Evolutionary conservation across 805 yeast genomes (phyloP), one percentile per base, ranked within the genome.

Genomic region (Ogataea degrootiae): DNA sequence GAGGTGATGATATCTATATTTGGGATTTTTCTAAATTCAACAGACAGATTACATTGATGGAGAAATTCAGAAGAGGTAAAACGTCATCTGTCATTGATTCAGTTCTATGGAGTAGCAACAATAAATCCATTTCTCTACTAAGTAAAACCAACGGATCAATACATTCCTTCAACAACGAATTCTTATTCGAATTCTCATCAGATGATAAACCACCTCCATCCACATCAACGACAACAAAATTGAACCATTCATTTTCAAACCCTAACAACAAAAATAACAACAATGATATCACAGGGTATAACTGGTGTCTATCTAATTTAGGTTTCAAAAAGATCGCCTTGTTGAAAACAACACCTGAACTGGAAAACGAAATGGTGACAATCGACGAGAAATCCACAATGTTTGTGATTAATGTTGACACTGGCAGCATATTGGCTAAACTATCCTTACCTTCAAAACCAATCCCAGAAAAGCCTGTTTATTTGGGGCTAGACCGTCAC

Each of bases 1-100:
- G 86, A 44, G 90, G 91, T 2, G 88, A 85, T 59, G 75, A 70
- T 43, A 66, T 84, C 5, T 81, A 72, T 55, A 67, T 81, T 52
- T 84, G 88, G 85, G 90, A 84, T 56, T 70, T 76, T 46, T 69
- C 82, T 40, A 71, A 72, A 46, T 66, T 74, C 35, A 78, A 82
- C 1, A 58, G 56, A 2, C 79, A 79, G 50, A 70, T 83, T 2
- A 67, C 76, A 1, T 62, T 83, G 21, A 58, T 80, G 42, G 88
- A 85, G 16, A 76, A 78, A 51, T 82, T 80, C 53, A 65, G 63
- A 12, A 69, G 89, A 22, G 90, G 91, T 1, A 80, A 79, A 55
- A 82, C 87, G 1, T 73, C 81, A 6, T 79, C 86, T 0, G 59
- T 70, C 1, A 72, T 83, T 21, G 67, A 69, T 34, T 71, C 76